Conservation (phyloP, 2,329 filamentous ascomycete genomes). For the Neobulgaria alba region DNA sequence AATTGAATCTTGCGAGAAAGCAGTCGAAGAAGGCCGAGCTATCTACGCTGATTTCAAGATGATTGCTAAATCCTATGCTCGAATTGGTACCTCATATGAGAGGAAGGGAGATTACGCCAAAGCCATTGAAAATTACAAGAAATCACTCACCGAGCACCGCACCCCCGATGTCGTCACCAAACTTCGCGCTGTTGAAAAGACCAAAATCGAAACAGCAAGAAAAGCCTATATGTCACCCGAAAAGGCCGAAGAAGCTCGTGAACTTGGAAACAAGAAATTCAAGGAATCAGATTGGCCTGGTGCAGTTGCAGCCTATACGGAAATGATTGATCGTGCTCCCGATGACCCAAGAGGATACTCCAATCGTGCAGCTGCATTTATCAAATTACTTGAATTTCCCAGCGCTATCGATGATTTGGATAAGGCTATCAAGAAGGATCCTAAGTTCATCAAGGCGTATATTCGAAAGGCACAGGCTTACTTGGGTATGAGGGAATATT, state of each 20-base stretch:
- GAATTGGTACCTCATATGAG: constrained; percentile 90
- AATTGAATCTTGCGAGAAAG: constrained; percentile 80
- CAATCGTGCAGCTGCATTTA: constrained; percentile 92
- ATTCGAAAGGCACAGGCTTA: constrained; percentile 93
- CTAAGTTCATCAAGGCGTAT: constrained; percentile 90
- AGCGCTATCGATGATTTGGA: constrained; percentile 90
- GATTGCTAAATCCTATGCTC: constrained; percentile 95
- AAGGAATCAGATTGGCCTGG: constrained; percentile 94
- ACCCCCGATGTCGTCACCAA: constrained; percentile 91
- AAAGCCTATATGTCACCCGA: constrained; percentile 78
- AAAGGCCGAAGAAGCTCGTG: constrained; percentile 91
- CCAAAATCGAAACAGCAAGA: constrained; percentile 67
- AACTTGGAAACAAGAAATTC: constrained; percentile 93
- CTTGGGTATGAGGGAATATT: constrained; percentile 97
- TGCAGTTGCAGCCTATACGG: constrained; percentile 85
- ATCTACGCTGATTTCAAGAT: constrained; percentile 96
- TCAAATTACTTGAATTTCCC: constrained; percentile 95
- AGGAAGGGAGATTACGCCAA: constrained; percentile 71
- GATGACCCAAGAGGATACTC: constrained; percentile 91
- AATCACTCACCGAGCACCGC: constrained; percentile 90
- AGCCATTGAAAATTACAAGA: constrained; percentile 85
- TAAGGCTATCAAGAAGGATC: constrained; percentile 80
- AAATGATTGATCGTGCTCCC: constrained; percentile 95
- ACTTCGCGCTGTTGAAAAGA: constrained; percentile 82
- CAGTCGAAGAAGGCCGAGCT: constrained; percentile 80